Conservation (phyloP, 106 monocot species). For the Acanthochlamys bracteata region DNA sequence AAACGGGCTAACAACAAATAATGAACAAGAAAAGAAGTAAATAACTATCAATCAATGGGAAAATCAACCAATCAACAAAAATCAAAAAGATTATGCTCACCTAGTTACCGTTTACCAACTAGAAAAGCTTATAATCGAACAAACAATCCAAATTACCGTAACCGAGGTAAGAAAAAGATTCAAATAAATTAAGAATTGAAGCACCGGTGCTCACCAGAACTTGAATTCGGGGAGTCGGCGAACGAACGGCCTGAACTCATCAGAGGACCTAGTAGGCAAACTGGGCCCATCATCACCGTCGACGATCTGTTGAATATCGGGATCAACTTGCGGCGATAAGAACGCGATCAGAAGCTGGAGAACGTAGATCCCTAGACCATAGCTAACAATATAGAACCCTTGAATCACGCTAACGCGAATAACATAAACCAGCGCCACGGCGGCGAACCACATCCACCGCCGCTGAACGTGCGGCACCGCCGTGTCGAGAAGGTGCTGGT, state of each 20-base stretch:
- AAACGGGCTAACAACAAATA: too few species aligned
- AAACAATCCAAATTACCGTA: too few species aligned
- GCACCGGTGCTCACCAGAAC: constrained; percentile 69
- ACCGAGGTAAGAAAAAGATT: not conserved
- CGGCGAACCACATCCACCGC: constrained; percentile 49
- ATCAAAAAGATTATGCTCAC: too few species aligned
- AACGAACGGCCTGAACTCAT: constrained; percentile 88
- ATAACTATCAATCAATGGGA: too few species aligned
- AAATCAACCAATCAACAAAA: too few species aligned
- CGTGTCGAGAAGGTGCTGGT: constrained; percentile 84
- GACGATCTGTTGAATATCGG: constrained; percentile 51
- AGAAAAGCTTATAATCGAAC: not conserved
- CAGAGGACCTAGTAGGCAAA: constrained; percentile 58
- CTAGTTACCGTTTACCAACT: not conserved
- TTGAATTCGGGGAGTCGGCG: constrained; percentile 90
- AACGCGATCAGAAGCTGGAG: constrained; percentile 82
- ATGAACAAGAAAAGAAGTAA: too few species aligned
- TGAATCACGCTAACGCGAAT: constrained; percentile 25
- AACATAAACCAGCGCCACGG: constrained; percentile 22
- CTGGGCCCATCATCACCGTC: constrained; percentile 24
- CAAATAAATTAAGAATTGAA: not conserved
- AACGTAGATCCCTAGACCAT: constrained; percentile 83
- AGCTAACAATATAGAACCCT: constrained; percentile 86
- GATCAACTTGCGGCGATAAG: constrained; percentile 92
- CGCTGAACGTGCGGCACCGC: constrained; percentile 52